Evolutionary conservation across 2,329 filamentous ascomycete genomes (phyloP), one percentile per base, ranked within the genome.

Genomic region (Hymenoscyphus infarciens): DNA sequence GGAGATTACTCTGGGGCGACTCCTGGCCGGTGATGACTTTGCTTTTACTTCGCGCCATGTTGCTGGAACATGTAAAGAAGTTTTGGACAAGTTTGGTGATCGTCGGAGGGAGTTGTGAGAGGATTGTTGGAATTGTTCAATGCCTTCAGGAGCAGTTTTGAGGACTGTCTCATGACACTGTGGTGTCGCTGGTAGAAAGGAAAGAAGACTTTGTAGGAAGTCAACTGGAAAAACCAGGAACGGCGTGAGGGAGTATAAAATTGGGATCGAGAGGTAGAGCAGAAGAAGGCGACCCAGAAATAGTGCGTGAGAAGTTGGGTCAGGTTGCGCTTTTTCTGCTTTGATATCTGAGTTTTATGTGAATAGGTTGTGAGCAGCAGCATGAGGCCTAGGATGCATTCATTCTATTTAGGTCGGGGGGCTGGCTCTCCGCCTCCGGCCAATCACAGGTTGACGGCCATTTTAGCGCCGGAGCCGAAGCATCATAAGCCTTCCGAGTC

Each of bases 31-130:
- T 59, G 31, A 57, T 38, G 19, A 62, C 58, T 25, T 33, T 55
- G 45, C 57, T 38, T 60, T 62, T 64, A 25, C 54, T 59, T 64
- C 62, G 57, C 27, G 62, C 64, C 64, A 66, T 64, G 29, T n/a
- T 64, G 22, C 13, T 19, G 42, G 55, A 57, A 19, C 25, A 57
- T 49, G 22, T 56, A 59, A 55, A 22, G 22, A 49, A 54, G 22
- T 58, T 61, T 56, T 55, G 27, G 15, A 31, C 38, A 49, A 59
- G 31, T 31, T 22, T 29, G 29, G n/a, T 33, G 22, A 59, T 53
- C 3, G 52, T 33, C 38, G 39, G 25, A 19, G 19, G 29, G 22
- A 53, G 27, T 52, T 49, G 42, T 25, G 33, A 33, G 13, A 22
- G 27, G n/a, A 29, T 53, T 42, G 59, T 33, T 57, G 58, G 29